Evolutionary conservation across 2,329 filamentous ascomycete species (phyloP).

Genomic region (Penicillium glabrum): DNA sequence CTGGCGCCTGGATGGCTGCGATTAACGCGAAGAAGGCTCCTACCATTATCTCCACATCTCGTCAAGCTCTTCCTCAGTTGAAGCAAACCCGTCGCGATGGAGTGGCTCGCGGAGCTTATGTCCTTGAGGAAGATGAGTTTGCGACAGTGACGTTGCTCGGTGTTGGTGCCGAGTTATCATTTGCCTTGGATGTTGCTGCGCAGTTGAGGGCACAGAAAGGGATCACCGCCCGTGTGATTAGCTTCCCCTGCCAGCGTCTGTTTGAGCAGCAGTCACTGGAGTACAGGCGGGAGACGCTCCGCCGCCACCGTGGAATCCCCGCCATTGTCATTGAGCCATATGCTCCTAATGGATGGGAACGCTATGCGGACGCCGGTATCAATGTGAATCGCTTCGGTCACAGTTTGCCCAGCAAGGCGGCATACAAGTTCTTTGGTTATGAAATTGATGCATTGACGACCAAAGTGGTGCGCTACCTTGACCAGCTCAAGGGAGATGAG

Average conservation of each 20-base stretch:
- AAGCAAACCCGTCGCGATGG: slow-evolving; percentile 37
- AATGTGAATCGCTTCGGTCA: slow-evolving; percentile 47
- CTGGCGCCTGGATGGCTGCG: slow-evolving; percentile 45
- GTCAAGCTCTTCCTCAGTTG: slow-evolving; percentile 44
- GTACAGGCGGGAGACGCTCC: slow-evolving; percentile 48
- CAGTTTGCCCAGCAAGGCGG: slow-evolving; percentile 19
- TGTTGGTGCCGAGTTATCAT: slow-evolving; percentile 52
- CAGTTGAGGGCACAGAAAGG: slow-evolving; percentile 39
- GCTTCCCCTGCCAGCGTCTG: slow-evolving; percentile 52
- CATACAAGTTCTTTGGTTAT: slow-evolving; percentile 19
- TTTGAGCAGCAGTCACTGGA: slow-evolving; percentile 49
- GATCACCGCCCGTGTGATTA: slow-evolving; percentile 49
- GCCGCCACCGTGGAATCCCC: slow-evolving; percentile 38
- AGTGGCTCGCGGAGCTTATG: slow-evolving; percentile 44
- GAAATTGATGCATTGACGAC: slow-evolving; percentile 13
- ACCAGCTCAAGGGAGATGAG: slow-evolving; percentile 12
- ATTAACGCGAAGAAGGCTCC: slow-evolving; percentile 40
- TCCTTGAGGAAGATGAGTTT: slow-evolving; percentile 36
- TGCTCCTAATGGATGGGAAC: slow-evolving; percentile 52
- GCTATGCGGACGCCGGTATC: slow-evolving; percentile 52
- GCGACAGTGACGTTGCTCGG: slow-evolving; percentile 51
- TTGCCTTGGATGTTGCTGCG: slow-evolving; percentile 46
- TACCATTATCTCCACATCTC: slow-evolving; percentile 46
- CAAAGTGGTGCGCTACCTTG: slow-evolving; percentile 16
- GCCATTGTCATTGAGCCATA: slow-evolving; percentile 53